Conservation (phyloP, 306 rosid genomes). For the Senna tora region DNA sequence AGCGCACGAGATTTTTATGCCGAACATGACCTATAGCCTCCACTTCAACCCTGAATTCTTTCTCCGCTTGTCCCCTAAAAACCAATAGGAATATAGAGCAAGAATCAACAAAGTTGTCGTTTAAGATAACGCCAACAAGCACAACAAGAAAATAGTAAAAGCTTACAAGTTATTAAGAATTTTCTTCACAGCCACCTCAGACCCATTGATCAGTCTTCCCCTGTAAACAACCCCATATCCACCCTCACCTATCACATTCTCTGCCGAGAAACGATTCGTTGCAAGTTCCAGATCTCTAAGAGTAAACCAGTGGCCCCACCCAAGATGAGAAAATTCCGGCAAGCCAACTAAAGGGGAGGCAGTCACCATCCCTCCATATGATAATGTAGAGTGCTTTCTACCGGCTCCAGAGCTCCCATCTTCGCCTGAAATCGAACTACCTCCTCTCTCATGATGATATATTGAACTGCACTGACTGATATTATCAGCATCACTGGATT, state of each 20-base stretch:
- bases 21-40: conserved; percentile 97
- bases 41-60: conserved; percentile 94
- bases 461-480: conserved; percentile 81
- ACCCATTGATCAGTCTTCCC: conserved; percentile 84
- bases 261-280: conserved; percentile 68
- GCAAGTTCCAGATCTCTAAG: conserved; percentile 91
- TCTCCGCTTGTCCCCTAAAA: conserved; percentile 95
- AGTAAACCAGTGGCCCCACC: conserved; percentile 99
- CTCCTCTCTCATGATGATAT: conserved; percentile 78
- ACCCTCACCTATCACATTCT: conserved; percentile 89
- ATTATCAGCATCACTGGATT: conserved; percentile 72
- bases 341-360: conserved; percentile 87
- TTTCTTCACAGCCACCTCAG: conserved; percentile 94
- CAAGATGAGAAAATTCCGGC: conserved; percentile 97
- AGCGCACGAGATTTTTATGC: conserved; percentile 92
- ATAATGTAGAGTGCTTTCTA: conserved; percentile 57
- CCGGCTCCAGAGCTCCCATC: conserved; percentile 83
- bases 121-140: conserved; percentile 22
- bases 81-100: conserved; percentile 29
- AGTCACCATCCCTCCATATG: conserved; percentile 62
- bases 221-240: conserved; percentile 94
- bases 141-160: conserved; percentile 4
- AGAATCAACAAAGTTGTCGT: conserved; percentile 3
- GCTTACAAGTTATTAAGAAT: conserved; percentile 92
- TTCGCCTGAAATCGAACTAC: conserved; percentile 79